Percentiles rank a stretch among this genome's conserved stretches.
Evolutionary conservation across 2,329 filamentous ascomycete species (phyloP).

Genomic region (Exophiala oligosperma): DNA sequence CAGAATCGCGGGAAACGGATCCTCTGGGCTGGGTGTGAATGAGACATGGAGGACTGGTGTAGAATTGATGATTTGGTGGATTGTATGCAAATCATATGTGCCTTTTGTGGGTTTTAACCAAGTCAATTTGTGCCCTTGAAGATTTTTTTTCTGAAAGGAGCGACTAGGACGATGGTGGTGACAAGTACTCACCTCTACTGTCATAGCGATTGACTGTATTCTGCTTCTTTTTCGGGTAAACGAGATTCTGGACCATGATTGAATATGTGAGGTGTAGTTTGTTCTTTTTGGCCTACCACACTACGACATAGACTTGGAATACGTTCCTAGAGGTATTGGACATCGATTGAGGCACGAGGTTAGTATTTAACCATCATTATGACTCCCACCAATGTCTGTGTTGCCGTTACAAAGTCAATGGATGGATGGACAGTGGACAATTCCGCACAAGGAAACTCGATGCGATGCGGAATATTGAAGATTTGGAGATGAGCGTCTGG

Average conservation of each 20-base stretch:
- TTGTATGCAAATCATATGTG: conserved; percentile 69
- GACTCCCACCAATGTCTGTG: conserved; percentile 9
- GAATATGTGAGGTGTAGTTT: not conserved
- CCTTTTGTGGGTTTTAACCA: conserved; percentile 44
- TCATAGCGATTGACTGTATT: conserved; percentile 70
- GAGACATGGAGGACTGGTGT: conserved; percentile 77
- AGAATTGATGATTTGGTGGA: conserved; percentile 74
- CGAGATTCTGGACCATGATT: conserved; percentile 44
- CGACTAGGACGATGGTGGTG: not conserved
- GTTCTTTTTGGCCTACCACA: too few species aligned
- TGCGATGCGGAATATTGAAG: not conserved
- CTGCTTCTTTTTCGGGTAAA: conserved; percentile 62
- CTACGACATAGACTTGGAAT: not conserved
- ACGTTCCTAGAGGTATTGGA: not conserved
- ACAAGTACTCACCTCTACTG: conserved; percentile 54
- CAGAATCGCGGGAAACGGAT: conserved; percentile 73
- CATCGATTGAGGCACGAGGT: not conserved
- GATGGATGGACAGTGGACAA: conserved; percentile 8
- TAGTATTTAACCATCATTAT: not conserved
- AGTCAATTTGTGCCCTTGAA: too few species aligned
- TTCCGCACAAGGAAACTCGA: conserved; percentile 12
- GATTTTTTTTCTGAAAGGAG: not conserved
- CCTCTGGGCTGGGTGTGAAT: conserved; percentile 62
- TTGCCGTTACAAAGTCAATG: conserved; percentile 18
- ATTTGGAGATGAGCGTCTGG: not conserved